phyloP scores from a whole-genome alignment of 805 yeast species.

The Priceomyces haplophilus region DNA sequence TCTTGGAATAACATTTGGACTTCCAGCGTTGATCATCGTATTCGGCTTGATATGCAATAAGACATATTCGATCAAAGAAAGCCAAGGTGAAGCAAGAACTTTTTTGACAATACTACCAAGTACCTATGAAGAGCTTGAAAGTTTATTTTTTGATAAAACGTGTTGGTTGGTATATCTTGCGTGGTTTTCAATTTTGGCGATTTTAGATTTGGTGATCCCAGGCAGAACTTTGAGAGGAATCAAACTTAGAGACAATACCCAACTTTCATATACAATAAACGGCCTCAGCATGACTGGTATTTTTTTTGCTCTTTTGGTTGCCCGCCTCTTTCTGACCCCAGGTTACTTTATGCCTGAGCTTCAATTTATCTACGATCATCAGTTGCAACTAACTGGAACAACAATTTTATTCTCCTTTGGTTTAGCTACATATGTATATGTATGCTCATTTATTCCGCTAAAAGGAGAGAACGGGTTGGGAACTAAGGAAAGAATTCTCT shows the following conservation, averaged over 20 bases:
- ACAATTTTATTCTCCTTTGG: constrained; percentile 62
- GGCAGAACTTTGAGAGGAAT: constrained; percentile 66
- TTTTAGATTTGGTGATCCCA: constrained; percentile 58
- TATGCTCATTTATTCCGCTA: constrained; percentile 64
- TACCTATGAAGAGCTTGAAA: constrained; percentile 18
- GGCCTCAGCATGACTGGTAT: constrained; percentile 58
- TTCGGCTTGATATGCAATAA: constrained; percentile 65
- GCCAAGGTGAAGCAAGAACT: constrained; percentile 38
- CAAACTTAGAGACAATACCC: constrained; percentile 70
- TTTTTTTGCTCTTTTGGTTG: constrained; percentile 36
- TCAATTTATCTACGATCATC: constrained; percentile 67
- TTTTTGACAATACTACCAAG: constrained; percentile 36
- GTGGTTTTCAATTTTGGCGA: constrained; percentile 70
- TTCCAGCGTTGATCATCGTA: constrained; percentile 61
- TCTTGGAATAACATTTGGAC: constrained; percentile 54
- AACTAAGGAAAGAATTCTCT: constrained; percentile 67
- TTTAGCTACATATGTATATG: constrained; percentile 63
- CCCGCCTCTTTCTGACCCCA: constrained; percentile 49
- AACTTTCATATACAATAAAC: constrained; percentile 73
- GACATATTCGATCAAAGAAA: constrained; percentile 50
- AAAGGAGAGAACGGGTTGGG: constrained; percentile 47
- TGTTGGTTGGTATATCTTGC: constrained; percentile 63
- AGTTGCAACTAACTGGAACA: constrained; percentile 60
- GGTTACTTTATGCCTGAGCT: constrained; percentile 72
- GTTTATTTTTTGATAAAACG: constrained; percentile 37